Conservation (phyloP, 768 basidiomycete species). For the Boletus huronensis region DNA sequence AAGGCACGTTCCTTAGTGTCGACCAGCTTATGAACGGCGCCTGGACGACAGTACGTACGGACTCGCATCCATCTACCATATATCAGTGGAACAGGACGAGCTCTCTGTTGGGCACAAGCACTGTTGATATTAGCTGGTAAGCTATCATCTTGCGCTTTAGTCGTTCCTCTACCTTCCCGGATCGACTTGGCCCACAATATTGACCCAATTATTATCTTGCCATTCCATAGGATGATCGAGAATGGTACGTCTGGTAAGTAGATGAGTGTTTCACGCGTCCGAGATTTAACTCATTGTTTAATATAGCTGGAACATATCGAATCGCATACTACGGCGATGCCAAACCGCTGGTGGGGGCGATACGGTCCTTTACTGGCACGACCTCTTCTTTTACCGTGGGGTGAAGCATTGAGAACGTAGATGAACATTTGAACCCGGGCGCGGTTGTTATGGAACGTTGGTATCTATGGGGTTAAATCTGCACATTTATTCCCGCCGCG, state of each 20-base stretch:
- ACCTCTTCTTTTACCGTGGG: slow-evolving; percentile 60
- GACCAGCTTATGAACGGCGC: slow-evolving; percentile 46
- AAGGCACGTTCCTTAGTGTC: slow-evolving; percentile 68
- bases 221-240: slow-evolving; percentile 55
- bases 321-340: slow-evolving; percentile 71
- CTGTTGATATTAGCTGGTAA: slow-evolving; percentile 65
- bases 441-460: not conserved
- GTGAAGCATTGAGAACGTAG: slow-evolving; percentile 2
- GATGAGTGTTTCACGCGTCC: not conserved
- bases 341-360: slow-evolving; percentile 63
- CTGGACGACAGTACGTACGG: slow-evolving; percentile 62
- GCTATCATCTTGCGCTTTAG: not conserved
- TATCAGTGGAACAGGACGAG: slow-evolving; percentile 62
- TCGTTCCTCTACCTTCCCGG: not conserved
- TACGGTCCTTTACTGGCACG: slow-evolving; percentile 57
- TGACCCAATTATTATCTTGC: not conserved
- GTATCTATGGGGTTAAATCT: too few relatives aligned
- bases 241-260: slow-evolving; percentile 39
- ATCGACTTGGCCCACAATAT: slow-evolving; percentile 6
- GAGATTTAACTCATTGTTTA: not conserved
- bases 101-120: slow-evolving; percentile 57
- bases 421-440: not conserved
- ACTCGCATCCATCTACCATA: slow-evolving; percentile 75
- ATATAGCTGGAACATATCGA: slow-evolving; percentile 64
- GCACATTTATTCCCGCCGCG: too few relatives aligned